Conservation (phyloP, 345 rosid genomes). For the Cochlearia excelsa region DNA sequence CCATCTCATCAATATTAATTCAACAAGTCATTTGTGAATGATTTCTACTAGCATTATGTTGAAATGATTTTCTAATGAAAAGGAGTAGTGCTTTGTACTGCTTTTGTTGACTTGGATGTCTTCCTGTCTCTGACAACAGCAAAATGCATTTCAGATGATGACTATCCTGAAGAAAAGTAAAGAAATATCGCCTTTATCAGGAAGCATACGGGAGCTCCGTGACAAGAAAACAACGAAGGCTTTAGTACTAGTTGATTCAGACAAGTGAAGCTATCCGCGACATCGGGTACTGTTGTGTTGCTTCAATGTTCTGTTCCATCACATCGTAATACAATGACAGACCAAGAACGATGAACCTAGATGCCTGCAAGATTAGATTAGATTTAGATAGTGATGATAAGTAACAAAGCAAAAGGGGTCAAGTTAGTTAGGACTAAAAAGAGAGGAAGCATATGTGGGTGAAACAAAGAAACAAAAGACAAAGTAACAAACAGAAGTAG, state of each 20-base stretch:
- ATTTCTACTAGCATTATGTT: too few relatives aligned
- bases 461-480: conserved; percentile 30
- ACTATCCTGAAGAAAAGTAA: conserved; percentile 26
- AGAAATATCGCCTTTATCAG: conserved; percentile 27
- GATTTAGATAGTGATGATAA: neutral
- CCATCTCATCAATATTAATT: neutral
- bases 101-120: conserved; percentile 31
- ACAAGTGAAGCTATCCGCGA: conserved; percentile 35
- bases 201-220: conserved; percentile 25
- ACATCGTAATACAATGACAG: conserved; percentile 6
- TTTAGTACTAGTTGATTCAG: conserved; percentile 27
- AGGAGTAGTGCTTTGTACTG: neutral
- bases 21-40: conserved; percentile 1
- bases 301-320: neutral
- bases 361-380: neutral
- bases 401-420: neutral
- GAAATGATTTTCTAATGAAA: too few relatives aligned
- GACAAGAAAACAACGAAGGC: conserved; percentile 29
- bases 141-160: conserved; percentile 25
- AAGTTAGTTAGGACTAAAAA: neutral
- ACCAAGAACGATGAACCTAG: conserved; percentile 14
- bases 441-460: conserved; percentile 11
- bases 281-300: conserved; percentile 25
- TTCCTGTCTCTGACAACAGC: conserved; percentile 30
- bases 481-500: conserved; percentile 34